Evolutionary conservation across 139 green algal species (phyloP), one percentile per base, ranked within the genome.

Genomic region (Chlorella vulgaris): DNA sequence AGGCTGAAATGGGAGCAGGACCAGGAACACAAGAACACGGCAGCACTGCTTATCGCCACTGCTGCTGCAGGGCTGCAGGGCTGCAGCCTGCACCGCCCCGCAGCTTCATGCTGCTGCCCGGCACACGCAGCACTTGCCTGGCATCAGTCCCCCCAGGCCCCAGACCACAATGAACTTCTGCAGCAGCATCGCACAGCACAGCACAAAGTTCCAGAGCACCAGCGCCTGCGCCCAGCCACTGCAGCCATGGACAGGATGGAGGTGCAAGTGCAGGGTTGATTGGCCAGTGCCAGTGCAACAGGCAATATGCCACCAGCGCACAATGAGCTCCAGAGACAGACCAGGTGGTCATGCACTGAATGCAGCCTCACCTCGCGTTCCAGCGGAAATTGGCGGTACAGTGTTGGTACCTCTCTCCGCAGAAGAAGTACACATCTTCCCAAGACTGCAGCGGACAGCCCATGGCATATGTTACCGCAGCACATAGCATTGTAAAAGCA

Each of bases 401-500:
- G 78, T 92, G 93, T 53, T 89, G 79, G 39, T 93, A 82, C 22
- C 86, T 10, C 13, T 33, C 50, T 0, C 92, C 92, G 76, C 93
- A 97, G 70, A 96, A 96, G 77, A 89, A 97, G 81, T 94, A 97
- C 0, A 96, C 89, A 31, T 84, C 79, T n/a, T 66, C 51, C 68
- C 79, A 84, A 0, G 79, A 84, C 68, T 84, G 67, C 38, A 50
- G 7, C 7, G 50, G 3, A 63, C 0, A 31, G 1, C 4, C 2
- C 35, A 8, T 1, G 36, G 55, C n/a, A 47, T 26, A 47, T 42
- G 19, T 26, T 19, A 63, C 26, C 0, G 33, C 19, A 53, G 47
- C 31, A 15, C 36, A 36, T 26, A 29, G 8, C 29, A 40, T 40
- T 28, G 4, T 22, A 35, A 35, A 21, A 70, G 21, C 2, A 19